A percentile compares a stretch with the other conserved stretches of the same genome.
These are phyloP conservation scores for Trichoderma afroharzianum DNA, from an alignment of 2,329 filamentous ascomycete species.

Conservation along the genomic window DNA sequence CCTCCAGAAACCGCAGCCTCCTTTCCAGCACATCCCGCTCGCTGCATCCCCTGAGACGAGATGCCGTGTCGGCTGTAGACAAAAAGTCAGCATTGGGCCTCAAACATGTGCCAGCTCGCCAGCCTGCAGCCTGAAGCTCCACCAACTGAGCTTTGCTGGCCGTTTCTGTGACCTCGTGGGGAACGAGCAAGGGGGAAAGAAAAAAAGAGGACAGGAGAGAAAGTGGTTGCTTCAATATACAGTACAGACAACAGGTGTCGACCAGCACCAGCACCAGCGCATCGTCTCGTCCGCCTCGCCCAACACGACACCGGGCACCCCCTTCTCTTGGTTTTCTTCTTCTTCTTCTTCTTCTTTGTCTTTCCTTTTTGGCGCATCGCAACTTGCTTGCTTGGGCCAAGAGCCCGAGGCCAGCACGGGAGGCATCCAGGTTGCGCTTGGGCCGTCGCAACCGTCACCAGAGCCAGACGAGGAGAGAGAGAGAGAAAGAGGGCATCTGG, in stretches of 20 bases:
- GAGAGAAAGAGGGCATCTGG: neutral
- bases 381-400: neutral
- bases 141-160: constrained; percentile 13
- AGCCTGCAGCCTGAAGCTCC: constrained; percentile 15
- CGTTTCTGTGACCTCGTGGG: constrained; percentile 12
- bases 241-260: neutral
- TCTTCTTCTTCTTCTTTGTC: neutral
- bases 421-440: constrained; percentile 1
- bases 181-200: neutral
- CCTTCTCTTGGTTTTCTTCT: neutral
- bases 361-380: neutral
- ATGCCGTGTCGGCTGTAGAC: neutral
- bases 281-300: neutral
- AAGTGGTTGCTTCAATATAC: neutral
- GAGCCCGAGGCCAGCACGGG: neutral
- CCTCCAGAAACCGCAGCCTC: constrained; percentile 3
- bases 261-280: neutral
- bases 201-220: neutral
- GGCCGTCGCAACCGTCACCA: neutral
- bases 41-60: constrained; percentile 1
- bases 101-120: constrained; percentile 9
- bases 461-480: neutral
- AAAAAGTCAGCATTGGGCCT: constrained; percentile 16
- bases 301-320: constrained; percentile 6
- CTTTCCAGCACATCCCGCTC: neutral